Percentiles rank a stretch among this genome's conserved stretches.
These are phyloP conservation scores for Smithsoniella earleae DNA, from an alignment of 163 green algal genomes.

Conservation along the genomic window DNA sequence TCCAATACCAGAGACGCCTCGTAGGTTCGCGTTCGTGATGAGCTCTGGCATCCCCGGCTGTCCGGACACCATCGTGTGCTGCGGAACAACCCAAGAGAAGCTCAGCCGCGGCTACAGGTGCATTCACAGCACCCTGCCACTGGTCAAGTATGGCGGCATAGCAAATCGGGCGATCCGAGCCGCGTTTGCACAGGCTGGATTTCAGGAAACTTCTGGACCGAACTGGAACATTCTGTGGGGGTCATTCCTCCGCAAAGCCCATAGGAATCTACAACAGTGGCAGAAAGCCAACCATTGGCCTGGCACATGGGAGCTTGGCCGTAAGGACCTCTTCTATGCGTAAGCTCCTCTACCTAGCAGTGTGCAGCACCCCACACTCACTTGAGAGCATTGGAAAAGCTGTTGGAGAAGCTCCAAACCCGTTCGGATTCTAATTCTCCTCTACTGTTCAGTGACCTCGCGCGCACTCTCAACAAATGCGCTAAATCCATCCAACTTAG, in stretches of 20 bases:
- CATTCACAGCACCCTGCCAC: neutral
- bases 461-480: no score
- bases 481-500: no score
- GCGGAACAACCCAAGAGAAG: neutral
- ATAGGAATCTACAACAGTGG: neutral
- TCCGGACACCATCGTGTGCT: neutral
- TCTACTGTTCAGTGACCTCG: no score
- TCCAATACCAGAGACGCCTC: no score
- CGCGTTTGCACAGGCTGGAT: neutral
- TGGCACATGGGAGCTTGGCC: conserved; percentile 48
- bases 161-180: conserved; percentile 6
- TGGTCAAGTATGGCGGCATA: conserved; percentile 20
- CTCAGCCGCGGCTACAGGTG: neutral
- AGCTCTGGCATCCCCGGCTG: neutral
- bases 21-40: neutral
- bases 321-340: conserved; percentile 47
- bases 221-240: conserved; percentile 28
- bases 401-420: no score
- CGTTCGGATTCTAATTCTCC: no score
- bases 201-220: conserved; percentile 6
- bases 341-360: neutral
- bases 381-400: no score
- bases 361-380: neutral
- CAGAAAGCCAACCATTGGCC: conserved; percentile 48
- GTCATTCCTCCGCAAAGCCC: neutral